A percentile compares a stretch with the other conserved stretches of the same genome.
These are phyloP conservation scores for Garcia nutans DNA, from an alignment of 345 rosid species.

Conservation along the genomic window DNA sequence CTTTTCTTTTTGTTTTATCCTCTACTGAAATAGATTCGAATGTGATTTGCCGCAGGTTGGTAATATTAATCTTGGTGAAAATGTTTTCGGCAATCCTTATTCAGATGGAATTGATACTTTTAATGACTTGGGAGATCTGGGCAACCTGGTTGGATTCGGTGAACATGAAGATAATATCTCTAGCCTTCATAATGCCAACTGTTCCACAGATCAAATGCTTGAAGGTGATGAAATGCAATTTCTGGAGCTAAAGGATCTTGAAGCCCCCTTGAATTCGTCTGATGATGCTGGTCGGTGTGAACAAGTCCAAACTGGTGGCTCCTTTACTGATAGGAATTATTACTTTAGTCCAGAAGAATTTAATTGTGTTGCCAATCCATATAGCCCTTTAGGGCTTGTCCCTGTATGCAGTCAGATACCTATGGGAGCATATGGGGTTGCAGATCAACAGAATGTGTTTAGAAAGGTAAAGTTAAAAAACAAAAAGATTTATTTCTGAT, in stretches of 20 bases:
- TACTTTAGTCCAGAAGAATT: background rate
- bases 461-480: background rate
- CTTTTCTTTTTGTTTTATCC: background rate
- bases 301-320: background rate
- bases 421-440: no score
- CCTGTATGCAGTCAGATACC: background rate
- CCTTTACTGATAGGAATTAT: background rate
- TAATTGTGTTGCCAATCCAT: background rate
- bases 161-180: background rate
- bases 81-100: background rate
- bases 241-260: slow-evolving; percentile 37
- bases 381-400: background rate
- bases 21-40: background rate
- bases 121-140: slow-evolving; percentile 25
- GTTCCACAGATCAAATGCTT: background rate
- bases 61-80: background rate
- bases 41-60: background rate
- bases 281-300: background rate
- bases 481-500: background rate
- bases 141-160: background rate
- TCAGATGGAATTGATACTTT: slow-evolving; percentile 19
- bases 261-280: slow-evolving; percentile 22
- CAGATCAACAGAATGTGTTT: no score
- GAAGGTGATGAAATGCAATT: background rate
- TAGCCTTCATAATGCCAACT: background rate